phyloP scores from a whole-genome alignment of 1,284 basidiomycete species.

The Apiotrichum laibachii region DNA sequence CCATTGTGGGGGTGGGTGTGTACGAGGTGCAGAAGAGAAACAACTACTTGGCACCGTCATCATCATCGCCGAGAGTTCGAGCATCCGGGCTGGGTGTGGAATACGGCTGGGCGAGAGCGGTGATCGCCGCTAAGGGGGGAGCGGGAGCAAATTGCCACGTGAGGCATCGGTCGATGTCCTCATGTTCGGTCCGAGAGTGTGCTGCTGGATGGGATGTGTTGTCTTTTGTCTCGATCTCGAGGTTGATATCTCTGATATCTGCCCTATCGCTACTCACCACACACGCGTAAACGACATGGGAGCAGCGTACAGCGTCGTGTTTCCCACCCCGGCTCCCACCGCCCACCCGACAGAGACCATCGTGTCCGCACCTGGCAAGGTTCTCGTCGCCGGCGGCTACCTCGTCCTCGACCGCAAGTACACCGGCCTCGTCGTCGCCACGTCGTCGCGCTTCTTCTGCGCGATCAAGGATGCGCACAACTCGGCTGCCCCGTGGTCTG shows the following conservation, averaged over 20 bases:
- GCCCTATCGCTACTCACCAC: not conserved
- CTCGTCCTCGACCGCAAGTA: conserved; percentile 83
- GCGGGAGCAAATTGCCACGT: no score
- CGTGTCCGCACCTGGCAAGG: conserved; percentile 92
- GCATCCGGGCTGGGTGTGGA: no score
- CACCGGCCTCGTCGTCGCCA: conserved; percentile 81
- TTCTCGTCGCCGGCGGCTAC: conserved; percentile 89
- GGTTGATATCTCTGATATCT: not conserved
- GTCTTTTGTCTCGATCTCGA: not conserved
- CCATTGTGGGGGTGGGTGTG: not conserved
- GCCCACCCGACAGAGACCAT: conserved; percentile 49
- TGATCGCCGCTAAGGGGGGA: no score
- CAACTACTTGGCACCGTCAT: no score
- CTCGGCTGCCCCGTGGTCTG: not conserved
- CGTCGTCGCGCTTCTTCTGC: conserved; percentile 91
- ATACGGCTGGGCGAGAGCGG: no score
- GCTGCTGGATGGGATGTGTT: no score
- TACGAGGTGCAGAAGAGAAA: no score
- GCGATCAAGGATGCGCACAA: conserved; percentile 31
- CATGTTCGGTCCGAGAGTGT: conserved; percentile 1
- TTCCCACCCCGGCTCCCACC: not conserved
- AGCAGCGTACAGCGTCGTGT: conserved; percentile 4
- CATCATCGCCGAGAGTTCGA: no score
- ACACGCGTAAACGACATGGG: not conserved
- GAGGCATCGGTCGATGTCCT: not conserved